Base-by-base conservation (phyloP, 2,329 filamentous ascomycete species). In the Epichloe gansuensis region DNA sequence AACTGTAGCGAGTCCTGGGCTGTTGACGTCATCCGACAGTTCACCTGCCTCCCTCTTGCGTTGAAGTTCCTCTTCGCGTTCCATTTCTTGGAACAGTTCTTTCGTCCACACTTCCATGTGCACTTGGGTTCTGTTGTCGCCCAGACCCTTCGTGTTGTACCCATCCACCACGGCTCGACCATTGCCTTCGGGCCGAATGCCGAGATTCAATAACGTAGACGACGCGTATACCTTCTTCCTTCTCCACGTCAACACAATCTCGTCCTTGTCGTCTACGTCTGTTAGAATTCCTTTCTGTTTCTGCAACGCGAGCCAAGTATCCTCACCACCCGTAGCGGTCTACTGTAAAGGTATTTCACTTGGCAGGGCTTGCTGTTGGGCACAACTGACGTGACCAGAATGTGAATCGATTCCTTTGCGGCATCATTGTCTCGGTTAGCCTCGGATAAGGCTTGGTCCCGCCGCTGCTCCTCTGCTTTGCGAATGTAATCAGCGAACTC, bases 211-310 rank as follows among this genome's bases (percentile, higher is more conserved):
- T 54, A 88, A 83, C 1, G 85, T 91, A 5, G 86, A 88, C n/a
- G 79, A 77, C 57, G 86, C 81, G 63, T 86, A 95, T 3, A 95
- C 69, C 54, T 81, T 80, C 54, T 80, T 80, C 28, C 80, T 77
- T 57, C 83, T 83, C 84, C 88, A 95, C 0, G 88, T 93, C 52
- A 97, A 75, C 60, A 93, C 85, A 17, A 94, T 71, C 1, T 73
- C 70, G 4, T 75, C 69, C 2, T 74, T 67, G 25, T 75, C 64
- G 3, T 76, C 71, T 2, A 65, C 58, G 2, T 66, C 57, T 7
- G 75, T 60, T 9, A 59, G 37, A 5, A 66, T 49, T 1, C 65
- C 63, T 2, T 71, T 67, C 2, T 66, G 76, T 1, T 65, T 66
- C 62, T 91, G 84, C 51, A 75, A 75, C 12, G 72, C 69, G 59